Base-by-base conservation (phyloP, 2,329 filamentous ascomycete genomes). In the Calonectria leucothoes region DNA sequence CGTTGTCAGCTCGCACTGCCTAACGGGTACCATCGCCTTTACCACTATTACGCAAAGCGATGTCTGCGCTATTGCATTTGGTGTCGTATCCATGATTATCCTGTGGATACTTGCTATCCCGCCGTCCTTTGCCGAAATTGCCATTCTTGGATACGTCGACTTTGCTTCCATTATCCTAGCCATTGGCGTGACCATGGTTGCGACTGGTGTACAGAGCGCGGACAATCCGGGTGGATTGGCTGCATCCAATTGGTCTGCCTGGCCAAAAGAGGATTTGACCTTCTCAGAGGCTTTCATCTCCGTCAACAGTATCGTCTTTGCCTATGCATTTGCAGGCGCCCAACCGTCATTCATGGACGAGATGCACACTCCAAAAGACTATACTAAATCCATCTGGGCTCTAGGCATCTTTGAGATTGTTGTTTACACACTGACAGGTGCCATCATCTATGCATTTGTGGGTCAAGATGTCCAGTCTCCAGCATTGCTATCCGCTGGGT, bases 371-470 rank as follows among this genome's bases (percentile, higher is more conserved):
- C 59, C 37, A 65, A 35, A 61, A 71, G 29, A 66, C 76, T 86
- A 80, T 72, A 72, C 77, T 74, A 85, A 86, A 83, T 87, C 91
- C 10, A 86, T 94, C 51, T 85, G 86, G 72, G 82, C 91, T 29
- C 88, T 93, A 0, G 91, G 93, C 75, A 82, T 86, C 25, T 85
- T 89, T 52, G 89, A 92, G 74, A 90, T 91, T 35, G 81, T 84
- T 59, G 88, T 94, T 71, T 94, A 94, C 83, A 88, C 92, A 66
- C 75, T 92, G 51, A 90, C 91, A 1, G 91, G 91, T 3, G 87
- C 90, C 2, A 85, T 94, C n/a, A 89, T 93, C 78, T 94, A 94
- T 84, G 88, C 88, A 61, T 94, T 90, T 76, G 90, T 90, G 4
- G 93, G 93, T 27, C 83, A 85, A 17, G 83, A 85, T 1, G 92